These are phyloP conservation scores for Aspergillus heteromorphus DNA, from an alignment of 495 filamentous ascomycete genomes.

Conservation along the genomic window DNA sequence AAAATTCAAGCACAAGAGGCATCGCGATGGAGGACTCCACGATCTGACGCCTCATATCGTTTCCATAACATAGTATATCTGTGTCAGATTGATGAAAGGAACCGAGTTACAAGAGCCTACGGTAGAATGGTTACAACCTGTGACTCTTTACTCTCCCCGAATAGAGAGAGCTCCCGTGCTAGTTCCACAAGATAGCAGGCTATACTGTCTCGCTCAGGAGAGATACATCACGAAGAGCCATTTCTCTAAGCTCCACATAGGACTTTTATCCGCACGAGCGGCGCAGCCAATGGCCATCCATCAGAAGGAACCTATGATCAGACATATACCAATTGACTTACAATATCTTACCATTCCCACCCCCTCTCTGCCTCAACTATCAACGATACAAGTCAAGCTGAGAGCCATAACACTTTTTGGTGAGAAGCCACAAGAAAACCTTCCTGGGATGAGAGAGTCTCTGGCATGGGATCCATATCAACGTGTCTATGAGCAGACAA, in stretches of 20 bases:
- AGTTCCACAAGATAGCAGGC: slow-evolving; percentile 1
- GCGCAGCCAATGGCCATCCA: background rate
- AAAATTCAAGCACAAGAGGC: background rate
- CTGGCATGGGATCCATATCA: background rate
- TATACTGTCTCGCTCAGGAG: background rate
- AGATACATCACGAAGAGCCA: background rate
- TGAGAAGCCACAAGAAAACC: background rate
- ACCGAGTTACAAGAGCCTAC: background rate
- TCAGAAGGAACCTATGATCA: background rate
- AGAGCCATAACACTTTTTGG: slow-evolving; percentile 2
- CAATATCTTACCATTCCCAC: background rate
- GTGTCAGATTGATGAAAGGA: background rate
- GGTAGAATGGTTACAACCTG: background rate
- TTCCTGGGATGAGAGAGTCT: slow-evolving; percentile 1
- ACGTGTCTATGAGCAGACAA: background rate
- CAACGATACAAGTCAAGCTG: background rate
- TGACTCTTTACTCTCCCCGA: background rate
- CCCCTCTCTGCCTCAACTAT: background rate
- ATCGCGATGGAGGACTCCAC: too few relatives aligned
- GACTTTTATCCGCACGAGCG: background rate
- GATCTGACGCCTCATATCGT: background rate
- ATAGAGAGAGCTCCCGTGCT: background rate
- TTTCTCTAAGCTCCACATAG: background rate
- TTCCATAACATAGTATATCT: background rate
- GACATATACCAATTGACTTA: background rate